These are phyloP conservation scores for Filosporella fistucella DNA, from an alignment of 495 filamentous ascomycete genomes.

Conservation along the genomic window DNA sequence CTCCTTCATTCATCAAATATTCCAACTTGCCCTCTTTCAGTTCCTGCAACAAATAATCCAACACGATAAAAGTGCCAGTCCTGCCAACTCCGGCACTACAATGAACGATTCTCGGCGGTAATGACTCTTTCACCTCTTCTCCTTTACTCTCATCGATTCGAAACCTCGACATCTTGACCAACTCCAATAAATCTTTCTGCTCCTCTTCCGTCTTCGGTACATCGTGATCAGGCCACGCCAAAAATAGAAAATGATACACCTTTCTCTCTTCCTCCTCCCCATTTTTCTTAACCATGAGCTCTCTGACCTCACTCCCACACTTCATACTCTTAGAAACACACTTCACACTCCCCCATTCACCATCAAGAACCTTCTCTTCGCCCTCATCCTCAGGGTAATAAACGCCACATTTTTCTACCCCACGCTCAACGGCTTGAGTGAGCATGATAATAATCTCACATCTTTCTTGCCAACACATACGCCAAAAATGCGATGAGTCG, in stretches of 20 bases:
- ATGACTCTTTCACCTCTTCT: conserved; percentile 51
- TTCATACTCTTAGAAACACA: conserved; percentile 31
- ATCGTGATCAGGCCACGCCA: conserved; percentile 89
- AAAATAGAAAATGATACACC: conserved; percentile 85
- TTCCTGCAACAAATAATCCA: conserved; percentile 81
- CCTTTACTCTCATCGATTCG: conserved; percentile 27
- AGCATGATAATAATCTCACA: conserved; percentile 91
- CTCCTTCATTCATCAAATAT: conserved; percentile 10
- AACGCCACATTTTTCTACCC: conserved; percentile 78
- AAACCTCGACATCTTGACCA: conserved; percentile 48
- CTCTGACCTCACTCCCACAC: conserved; percentile 47
- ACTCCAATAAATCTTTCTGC: conserved; percentile 66
- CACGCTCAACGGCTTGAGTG: conserved; percentile 75
- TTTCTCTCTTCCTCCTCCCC: conserved; percentile 45
- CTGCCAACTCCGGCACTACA: conserved; percentile 91
- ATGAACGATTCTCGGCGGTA: conserved; percentile 84
- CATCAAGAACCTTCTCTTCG: conserved; percentile 48
- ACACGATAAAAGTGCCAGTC: conserved; percentile 88
- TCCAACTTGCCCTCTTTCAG: conserved; percentile 68
- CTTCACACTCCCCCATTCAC: conserved; percentile 41
- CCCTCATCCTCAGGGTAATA: conserved; percentile 69
- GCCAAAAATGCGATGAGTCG: conserved; percentile 73
- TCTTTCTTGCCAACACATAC: conserved; percentile 74
- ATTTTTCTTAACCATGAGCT: conserved; percentile 29
- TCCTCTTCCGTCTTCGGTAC: conserved; percentile 71